Evolutionary conservation across 768 basidiomycete species (phyloP).

Genomic region (Scleroderma citrinum): DNA sequence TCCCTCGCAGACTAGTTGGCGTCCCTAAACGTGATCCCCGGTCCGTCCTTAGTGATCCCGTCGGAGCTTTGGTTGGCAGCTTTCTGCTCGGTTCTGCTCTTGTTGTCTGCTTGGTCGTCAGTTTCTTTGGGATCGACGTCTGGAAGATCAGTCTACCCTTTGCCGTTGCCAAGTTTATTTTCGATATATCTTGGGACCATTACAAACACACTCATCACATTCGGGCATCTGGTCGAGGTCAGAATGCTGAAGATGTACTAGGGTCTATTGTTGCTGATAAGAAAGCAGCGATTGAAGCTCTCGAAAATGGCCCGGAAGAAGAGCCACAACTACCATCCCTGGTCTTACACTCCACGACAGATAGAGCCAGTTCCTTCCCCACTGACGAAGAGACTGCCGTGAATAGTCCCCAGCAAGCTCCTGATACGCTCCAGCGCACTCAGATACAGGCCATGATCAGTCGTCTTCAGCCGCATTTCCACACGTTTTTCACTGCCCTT

Average conservation of each 20-base stretch:
- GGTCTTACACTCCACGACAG: neutral
- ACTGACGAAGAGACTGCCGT: constrained; percentile 4
- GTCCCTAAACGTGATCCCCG: constrained; percentile 42
- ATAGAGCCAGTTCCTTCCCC: neutral
- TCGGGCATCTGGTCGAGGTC: constrained; percentile 11
- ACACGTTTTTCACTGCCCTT: constrained; percentile 61
- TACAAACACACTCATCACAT: constrained; percentile 35
- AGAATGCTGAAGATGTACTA: neutral
- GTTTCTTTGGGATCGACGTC: constrained; percentile 70
- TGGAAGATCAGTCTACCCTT: constrained; percentile 85
- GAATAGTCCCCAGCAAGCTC: neutral
- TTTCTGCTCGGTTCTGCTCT: constrained; percentile 62
- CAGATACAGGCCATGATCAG: neutral
- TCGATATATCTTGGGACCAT: constrained; percentile 59
- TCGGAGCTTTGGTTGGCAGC: constrained; percentile 70
- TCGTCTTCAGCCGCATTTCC: constrained; percentile 43
- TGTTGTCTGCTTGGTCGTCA: constrained; percentile 67
- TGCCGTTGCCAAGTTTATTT: constrained; percentile 61
- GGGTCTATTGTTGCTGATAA: neutral
- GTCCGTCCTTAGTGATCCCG: constrained; percentile 63
- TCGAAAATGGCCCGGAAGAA: neutral
- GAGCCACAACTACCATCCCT: neutral
- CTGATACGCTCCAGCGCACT: neutral
- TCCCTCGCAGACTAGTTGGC: constrained; percentile 41
- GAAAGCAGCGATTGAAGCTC: neutral